These are phyloP conservation scores for Gypsophila paniculata DNA, from an alignment of 179 eudicot genomes.

Conservation along the genomic window DNA sequence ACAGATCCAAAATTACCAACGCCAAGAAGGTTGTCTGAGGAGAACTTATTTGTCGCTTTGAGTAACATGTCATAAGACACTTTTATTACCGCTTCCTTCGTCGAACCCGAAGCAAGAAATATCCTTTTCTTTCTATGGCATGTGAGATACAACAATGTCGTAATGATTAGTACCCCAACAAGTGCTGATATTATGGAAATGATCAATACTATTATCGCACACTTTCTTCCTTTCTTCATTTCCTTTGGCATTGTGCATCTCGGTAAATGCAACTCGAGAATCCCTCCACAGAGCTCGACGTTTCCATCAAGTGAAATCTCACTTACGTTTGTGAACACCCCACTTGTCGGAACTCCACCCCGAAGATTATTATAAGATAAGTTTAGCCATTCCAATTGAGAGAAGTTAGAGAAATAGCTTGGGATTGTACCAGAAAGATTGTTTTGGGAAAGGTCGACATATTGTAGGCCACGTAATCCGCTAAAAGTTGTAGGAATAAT, in stretches of 20 bases:
- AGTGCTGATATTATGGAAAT: constrained; percentile 5
- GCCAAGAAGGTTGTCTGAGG: neutral
- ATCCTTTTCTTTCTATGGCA: neutral
- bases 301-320: constrained; percentile 18
- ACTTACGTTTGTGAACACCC: constrained; percentile 20
- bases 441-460: constrained; percentile 20
- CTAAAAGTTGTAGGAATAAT: constrained; percentile 20
- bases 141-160: constrained; percentile 4
- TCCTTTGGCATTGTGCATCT: constrained; percentile 11
- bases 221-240: neutral
- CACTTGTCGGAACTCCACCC: constrained; percentile 24
- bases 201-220: neutral
- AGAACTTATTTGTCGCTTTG: constrained; percentile 10
- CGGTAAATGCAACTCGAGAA: constrained; percentile 18
- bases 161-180: constrained; percentile 11
- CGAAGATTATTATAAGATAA: constrained; percentile 6
- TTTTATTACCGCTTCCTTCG: neutral
- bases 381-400: constrained; percentile 6
- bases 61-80: constrained; percentile 14
- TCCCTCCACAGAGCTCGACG: constrained; percentile 26
- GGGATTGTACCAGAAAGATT: constrained; percentile 19
- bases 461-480: constrained; percentile 20
- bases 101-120: neutral
- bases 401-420: constrained; percentile 7
- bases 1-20: constrained; percentile 13